phyloP scores from a whole-genome alignment of 768 basidiomycete species.

The Gymnopilus junonius region DNA sequence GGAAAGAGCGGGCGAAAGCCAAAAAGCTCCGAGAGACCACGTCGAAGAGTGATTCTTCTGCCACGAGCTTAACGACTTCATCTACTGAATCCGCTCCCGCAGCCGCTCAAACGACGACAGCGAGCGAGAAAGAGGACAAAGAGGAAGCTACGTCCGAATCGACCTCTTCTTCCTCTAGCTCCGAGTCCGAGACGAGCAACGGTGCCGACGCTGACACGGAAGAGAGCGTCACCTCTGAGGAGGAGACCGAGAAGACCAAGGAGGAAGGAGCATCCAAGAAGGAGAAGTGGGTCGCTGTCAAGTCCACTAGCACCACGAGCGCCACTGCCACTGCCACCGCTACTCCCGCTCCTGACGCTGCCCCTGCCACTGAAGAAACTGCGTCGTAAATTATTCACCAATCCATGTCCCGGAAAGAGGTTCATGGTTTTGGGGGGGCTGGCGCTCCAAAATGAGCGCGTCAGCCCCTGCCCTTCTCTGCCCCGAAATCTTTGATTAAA shows the following conservation, averaged over 20 bases:
- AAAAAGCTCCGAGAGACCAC: conserved; percentile 48
- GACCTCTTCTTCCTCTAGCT: conserved; percentile 46
- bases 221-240: conserved; percentile 77
- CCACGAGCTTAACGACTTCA: conserved; percentile 30
- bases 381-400: conserved; percentile 16
- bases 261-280: conserved; percentile 40
- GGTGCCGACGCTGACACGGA: conserved; percentile 77
- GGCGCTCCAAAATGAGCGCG: not conserved
- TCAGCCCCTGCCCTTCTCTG: conserved; percentile 1
- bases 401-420: not conserved
- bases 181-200: conserved; percentile 63
- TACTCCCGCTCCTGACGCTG: conserved; percentile 21
- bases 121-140: conserved; percentile 22
- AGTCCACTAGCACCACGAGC: conserved; percentile 34
- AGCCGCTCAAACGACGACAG: conserved; percentile 29
- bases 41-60: conserved; percentile 44
- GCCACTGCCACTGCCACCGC: conserved; percentile 24
- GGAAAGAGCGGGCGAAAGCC: conserved; percentile 42
- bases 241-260: conserved; percentile 56
- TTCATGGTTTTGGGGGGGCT: not conserved
- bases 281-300: conserved; percentile 83
- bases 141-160: conserved; percentile 34
- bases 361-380: not conserved
- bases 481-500: conserved; percentile 13
- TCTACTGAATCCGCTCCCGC: conserved; percentile 40